phyloP scores from a whole-genome alignment of 495 filamentous ascomycete species.

The Neurospora pannonica region DNA sequence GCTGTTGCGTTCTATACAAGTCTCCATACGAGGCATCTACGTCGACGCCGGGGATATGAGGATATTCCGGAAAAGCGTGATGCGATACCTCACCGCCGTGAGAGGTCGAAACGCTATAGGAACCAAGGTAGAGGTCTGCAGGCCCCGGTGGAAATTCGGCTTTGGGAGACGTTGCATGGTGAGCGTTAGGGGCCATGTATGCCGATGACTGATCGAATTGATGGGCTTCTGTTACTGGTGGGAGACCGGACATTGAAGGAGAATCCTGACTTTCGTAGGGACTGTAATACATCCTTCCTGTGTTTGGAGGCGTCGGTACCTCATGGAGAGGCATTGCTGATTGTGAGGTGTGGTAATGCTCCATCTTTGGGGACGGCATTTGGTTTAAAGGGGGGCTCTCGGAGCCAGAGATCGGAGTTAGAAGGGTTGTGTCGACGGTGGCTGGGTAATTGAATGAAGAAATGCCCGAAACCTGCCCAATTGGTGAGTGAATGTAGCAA shows the following conservation, averaged over 20 bases:
- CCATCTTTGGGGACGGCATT: conserved; percentile 25
- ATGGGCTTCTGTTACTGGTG: conserved; percentile 15
- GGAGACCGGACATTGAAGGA: conserved; percentile 27
- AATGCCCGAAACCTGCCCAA: conserved; percentile 22
- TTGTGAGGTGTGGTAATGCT: conserved; percentile 22
- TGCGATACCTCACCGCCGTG: conserved; percentile 17
- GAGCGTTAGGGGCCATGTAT: conserved; percentile 21
- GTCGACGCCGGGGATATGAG: conserved; percentile 8
- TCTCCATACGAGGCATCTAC: conserved; percentile 4
- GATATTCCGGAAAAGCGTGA: conserved; percentile 16
- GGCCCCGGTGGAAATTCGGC: conserved; percentile 20
- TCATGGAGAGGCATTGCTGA: conserved; percentile 22
- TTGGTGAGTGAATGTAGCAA: conserved; percentile 1
- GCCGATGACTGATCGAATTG: conserved; percentile 19
- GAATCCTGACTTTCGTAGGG: conserved; percentile 28
- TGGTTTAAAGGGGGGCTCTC: conserved; percentile 35
- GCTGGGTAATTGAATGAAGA: conserved; percentile 37
- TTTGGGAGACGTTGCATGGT: conserved; percentile 22
- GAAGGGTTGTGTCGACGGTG: conserved; percentile 32
- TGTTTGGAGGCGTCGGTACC: conserved; percentile 34
- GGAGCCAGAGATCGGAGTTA: conserved; percentile 36
- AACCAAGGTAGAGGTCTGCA: conserved; percentile 21
- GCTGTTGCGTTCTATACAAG: conserved; percentile 3
- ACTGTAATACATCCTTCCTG: conserved; percentile 32
- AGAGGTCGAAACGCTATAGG: conserved; percentile 20